These are phyloP conservation scores for Vitis hybrid DNA, from an alignment of 177 flowering plant genomes.

Conservation along the genomic window DNA sequence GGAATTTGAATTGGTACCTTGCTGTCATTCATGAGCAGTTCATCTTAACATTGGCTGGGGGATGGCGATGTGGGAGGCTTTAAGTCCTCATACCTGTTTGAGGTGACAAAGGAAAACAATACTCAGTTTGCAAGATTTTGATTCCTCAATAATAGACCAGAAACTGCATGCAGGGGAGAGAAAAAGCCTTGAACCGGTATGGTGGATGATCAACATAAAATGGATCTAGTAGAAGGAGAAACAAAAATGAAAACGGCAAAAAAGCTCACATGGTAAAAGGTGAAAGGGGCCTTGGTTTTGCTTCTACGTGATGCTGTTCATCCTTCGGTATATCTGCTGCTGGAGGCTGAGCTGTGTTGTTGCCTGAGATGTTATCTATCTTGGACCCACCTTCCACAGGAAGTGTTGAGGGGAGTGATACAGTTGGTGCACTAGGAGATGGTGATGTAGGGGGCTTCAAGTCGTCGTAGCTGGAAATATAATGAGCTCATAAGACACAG, in stretches of 20 bases:
- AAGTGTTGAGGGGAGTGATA: slow-evolving; percentile 11
- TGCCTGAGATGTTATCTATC: slow-evolving; percentile 8
- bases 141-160: not conserved
- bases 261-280: slow-evolving; percentile 58
- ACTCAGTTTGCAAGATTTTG: not conserved
- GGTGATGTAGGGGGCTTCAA: slow-evolving; percentile 70
- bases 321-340: slow-evolving; percentile 16
- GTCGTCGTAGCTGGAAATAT: slow-evolving; percentile 46
- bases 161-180: not conserved
- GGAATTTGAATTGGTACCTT: slow-evolving; percentile 6
- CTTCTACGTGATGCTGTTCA: slow-evolving; percentile 12
- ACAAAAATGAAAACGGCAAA: not conserved
- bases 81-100: slow-evolving; percentile 76
- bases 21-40: not conserved
- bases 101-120: not conserved
- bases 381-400: slow-evolving; percentile 2
- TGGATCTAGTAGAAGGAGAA: not conserved
- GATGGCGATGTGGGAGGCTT: slow-evolving; percentile 73
- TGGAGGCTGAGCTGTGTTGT: slow-evolving; percentile 14
- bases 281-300: slow-evolving; percentile 55
- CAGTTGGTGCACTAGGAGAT: slow-evolving; percentile 40
- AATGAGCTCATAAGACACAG: not conserved
- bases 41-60: slow-evolving; percentile 23
- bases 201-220: not conserved
- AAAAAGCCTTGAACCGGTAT: not conserved